Evolutionary conservation across 805 yeast genomes (phyloP), one percentile per base, ranked within the genome.

Genomic region (Lipomyces yamadae): DNA sequence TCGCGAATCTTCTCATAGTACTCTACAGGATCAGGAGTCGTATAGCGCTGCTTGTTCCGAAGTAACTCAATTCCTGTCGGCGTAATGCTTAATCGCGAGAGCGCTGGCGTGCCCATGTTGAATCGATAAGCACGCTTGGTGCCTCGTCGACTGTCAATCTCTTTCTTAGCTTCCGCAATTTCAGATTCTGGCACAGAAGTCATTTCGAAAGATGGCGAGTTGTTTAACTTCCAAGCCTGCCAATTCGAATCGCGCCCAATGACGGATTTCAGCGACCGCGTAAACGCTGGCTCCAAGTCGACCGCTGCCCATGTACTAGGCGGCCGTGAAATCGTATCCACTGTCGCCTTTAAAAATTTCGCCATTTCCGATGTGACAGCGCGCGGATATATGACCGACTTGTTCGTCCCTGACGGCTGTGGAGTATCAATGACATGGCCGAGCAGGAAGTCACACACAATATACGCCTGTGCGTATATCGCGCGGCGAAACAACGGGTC

Each of bases 51-150:
- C 4, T 67, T 48, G 13, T 70, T 73, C 48, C 65, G 56, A 42
- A 82, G 73, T n/a, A 67, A 54, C 1, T 77, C 76, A 15, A 83
- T 58, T 0, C 85, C 86, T 2, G 82, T 80, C 10, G 71, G 68
- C 4, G 76, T 76, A 59, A 78, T 80, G 84, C 83, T 82, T 32
- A 76, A 74, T 33, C 73, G 72, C 1, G 79, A 65, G 18, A 76
- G 68, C 1, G 74, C 71, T 8, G 78, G 73, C 2, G 78, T 74
- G 2, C 79, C 79, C 77, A 77, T 71, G 4, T 69, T 52, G 65
- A 74, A 72, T 68, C 75, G 69, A 61, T 67, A 76, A 35, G 69
- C 72, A 54, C 75, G 69, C 48, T 69, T 69, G 33, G 68, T 18
- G 4, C 58, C 76, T 53, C 29, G 71, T 65, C 35, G 67, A 45